Percentiles rank a stretch among this genome's conserved stretches.
Conservation (phyloP, 2,329 filamentous ascomycete species). For the Neurospora crassa region DNA sequence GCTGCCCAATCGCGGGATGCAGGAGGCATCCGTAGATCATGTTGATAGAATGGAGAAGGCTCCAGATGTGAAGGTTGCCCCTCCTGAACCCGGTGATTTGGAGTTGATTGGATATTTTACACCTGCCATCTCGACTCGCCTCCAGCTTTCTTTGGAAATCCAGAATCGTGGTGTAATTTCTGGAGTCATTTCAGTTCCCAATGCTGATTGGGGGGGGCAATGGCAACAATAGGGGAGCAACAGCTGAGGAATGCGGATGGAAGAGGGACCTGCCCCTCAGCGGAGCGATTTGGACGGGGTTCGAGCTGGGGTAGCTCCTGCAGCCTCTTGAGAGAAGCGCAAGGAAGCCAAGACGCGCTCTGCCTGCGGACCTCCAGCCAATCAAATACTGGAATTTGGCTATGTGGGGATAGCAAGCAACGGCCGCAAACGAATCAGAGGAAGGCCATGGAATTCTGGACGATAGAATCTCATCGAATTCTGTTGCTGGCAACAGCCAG, state of each 20-base stretch:
- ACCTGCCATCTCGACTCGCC: background rate
- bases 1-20: background rate
- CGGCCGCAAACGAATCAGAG: conserved; percentile 17
- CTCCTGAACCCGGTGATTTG: background rate
- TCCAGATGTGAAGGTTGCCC: background rate
- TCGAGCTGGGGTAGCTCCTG: background rate
- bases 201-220: background rate
- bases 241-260: background rate
- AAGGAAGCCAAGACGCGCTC: background rate
- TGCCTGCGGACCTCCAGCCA: conserved; percentile 8
- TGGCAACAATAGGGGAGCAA: background rate
- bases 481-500: conserved; percentile 18
- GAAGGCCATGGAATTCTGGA: conserved; percentile 19
- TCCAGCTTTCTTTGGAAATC: background rate
- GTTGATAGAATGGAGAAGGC: background rate
- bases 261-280: conserved; percentile 5
- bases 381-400: conserved; percentile 10
- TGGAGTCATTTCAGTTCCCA: background rate
- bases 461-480: conserved; percentile 27
- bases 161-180: conserved; percentile 8
- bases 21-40: background rate
- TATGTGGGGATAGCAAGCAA: conserved; percentile 14
- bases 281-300: background rate
- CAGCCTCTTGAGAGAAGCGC: background rate
- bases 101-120: background rate